phyloP scores from a whole-genome alignment of 2,329 filamentous ascomycete species.

The Penicillium brasilianum region DNA sequence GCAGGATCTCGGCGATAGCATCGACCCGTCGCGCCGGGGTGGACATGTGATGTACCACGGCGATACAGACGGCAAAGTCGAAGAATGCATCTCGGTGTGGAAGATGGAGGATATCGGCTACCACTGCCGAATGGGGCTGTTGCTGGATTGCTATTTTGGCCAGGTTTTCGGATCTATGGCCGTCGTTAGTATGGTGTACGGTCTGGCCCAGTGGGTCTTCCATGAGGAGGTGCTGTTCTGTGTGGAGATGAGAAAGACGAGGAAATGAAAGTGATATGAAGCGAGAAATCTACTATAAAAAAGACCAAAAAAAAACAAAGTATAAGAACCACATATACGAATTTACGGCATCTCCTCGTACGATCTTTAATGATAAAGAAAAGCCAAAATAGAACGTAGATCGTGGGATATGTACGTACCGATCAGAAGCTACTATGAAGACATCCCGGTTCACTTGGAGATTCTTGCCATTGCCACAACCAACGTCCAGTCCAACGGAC shows the following conservation, averaged over 20 bases:
- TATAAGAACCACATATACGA: constrained; percentile 19
- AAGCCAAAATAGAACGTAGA: constrained; percentile 42
- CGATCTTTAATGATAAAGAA: constrained; percentile 12
- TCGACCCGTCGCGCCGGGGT: constrained; percentile 73
- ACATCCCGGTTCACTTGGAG: constrained; percentile 76
- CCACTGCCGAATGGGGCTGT: constrained; percentile 68
- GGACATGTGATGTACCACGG: constrained; percentile 91
- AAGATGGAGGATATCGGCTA: constrained; percentile 82
- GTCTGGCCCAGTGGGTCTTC: background rate
- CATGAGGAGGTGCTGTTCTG: background rate
- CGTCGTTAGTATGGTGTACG: constrained; percentile 5
- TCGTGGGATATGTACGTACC: constrained; percentile 57
- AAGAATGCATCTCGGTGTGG: constrained; percentile 71
- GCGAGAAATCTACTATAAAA: background rate
- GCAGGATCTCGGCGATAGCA: constrained; percentile 73
- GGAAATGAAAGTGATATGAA: constrained; percentile 17
- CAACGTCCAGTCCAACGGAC: constrained; percentile 83
- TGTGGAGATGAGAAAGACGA: constrained; percentile 13
- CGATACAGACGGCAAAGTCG: constrained; percentile 93
- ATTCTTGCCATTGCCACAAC: constrained; percentile 98
- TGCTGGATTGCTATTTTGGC: constrained; percentile 62
- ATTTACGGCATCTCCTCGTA: constrained; percentile 48
- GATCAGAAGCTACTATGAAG: constrained; percentile 83
- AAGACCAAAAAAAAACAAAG: constrained; percentile 23
- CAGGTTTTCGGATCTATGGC: constrained; percentile 61